Base-by-base conservation (phyloP, 2,329 filamentous ascomycete species). In the Aspergillus carbonarius region DNA sequence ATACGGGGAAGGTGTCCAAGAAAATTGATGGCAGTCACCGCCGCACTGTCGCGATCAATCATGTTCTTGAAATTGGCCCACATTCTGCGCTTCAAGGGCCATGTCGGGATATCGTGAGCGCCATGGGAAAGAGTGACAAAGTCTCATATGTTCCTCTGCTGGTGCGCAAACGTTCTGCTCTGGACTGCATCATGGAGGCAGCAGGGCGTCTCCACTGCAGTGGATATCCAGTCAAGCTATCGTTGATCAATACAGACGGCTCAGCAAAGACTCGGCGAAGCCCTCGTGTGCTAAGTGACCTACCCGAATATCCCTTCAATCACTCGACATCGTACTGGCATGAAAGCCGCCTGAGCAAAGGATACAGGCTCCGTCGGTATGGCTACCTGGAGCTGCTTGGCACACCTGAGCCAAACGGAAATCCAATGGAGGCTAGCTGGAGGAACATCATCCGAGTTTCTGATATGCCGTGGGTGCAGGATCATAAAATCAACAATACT, bases 361-460 rank as follows among this genome's bases (percentile, higher is more conserved):
- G 46, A 4, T 55, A 57, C 39, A 58, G 60, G 2, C 18, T 52
- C 15, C 49, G 51, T 8, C n/a, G 13, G 7, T 34, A 20, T 34
- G 35, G 39, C 12, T 51, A 62, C 1, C 17, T 51, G 23, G 60
- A 64, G 37, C 46, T 68, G 10, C 47, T 68, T 3, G 68, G 68
- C 4, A 34, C 55, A 0, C 65, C 57, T 4, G 49, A 42, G 6
- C 30, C 57, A 1, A 53, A 66, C 13, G 63, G 57, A 39, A 66
- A 65, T 15, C 61, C 61, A 5, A 47, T 61, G 12, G 67, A 68
- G 44, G 66, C 72, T 0, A 62, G 53, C 34, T 83, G 81, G 81
- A 71, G 79, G 8, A 78, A 79, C 51, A 68, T 79, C 17, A 69
- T 82, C 9, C 71, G 73, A 0, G 54, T 78, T 0, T 55, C 47